phyloP scores from a whole-genome alignment of 495 filamentous ascomycete genomes.

The Penicillium salamii region DNA sequence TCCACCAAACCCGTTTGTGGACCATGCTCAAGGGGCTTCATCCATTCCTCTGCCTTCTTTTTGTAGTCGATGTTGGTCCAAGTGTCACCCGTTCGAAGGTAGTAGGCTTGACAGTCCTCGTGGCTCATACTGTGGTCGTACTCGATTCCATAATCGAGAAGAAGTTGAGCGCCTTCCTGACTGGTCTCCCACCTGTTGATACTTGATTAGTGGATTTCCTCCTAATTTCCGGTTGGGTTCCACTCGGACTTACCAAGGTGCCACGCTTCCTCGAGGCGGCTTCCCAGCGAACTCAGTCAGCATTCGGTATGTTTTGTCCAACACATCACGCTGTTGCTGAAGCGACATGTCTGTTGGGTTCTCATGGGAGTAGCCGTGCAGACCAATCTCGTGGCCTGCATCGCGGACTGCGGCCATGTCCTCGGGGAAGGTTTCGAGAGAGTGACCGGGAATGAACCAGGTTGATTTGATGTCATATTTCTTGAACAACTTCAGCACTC shows the following conservation, averaged over 20 bases:
- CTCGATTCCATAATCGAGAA: constrained; percentile 66
- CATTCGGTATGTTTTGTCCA: constrained; percentile 74
- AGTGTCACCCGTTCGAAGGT: constrained; percentile 53
- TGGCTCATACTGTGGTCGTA: constrained; percentile 68
- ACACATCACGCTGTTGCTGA: constrained; percentile 70
- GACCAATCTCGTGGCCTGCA: constrained; percentile 73
- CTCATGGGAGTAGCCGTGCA: constrained; percentile 74
- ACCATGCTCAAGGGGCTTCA: constrained; percentile 57
- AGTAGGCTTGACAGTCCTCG: constrained; percentile 65
- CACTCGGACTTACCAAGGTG: constrained; percentile 48
- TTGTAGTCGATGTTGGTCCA: constrained; percentile 61
- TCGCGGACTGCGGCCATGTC: constrained; percentile 71
- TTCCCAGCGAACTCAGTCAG: constrained; percentile 73
- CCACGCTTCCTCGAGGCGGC: constrained; percentile 66
- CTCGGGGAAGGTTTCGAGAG: constrained; percentile 74
- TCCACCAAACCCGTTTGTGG: constrained; percentile 57
- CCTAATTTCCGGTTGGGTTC: no score
- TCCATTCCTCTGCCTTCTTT: constrained; percentile 61
- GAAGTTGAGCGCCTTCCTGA: constrained; percentile 60
- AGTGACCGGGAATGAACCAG: constrained; percentile 82
- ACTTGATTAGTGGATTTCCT: not conserved
- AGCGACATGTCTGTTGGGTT: constrained; percentile 72
- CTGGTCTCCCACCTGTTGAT: constrained; percentile 57
- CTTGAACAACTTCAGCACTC: constrained; percentile 69
- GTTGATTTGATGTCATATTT: constrained; percentile 79